Base-by-base conservation (phyloP, 169 alveolate species). In the Fabrea salina region DNA sequence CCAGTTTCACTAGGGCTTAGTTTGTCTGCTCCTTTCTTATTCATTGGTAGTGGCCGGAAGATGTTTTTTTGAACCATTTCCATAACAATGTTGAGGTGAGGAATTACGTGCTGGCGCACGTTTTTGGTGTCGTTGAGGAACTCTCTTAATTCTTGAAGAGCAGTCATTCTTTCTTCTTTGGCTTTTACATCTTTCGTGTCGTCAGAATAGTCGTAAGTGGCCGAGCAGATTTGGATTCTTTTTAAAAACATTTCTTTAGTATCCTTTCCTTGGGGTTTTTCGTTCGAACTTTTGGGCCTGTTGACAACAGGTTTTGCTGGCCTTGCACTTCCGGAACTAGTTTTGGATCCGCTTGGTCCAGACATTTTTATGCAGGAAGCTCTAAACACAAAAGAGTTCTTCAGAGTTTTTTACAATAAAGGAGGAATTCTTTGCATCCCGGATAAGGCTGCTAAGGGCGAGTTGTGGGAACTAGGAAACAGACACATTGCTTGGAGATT, bases 61-160 rank as follows among this genome's bases (percentile, higher is more conserved):
- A 86, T 82, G 64, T 86, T 86, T 57, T 86, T 86, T 59, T 79
- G 76, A 4, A 86, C 82, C 92, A 86, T 86, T 30, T 68, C 79
- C 66, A 86, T 78, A n/a, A 82, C 77, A 37, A 33, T 47, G 32
- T 82, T 85, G 5, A 80, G 50, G 33, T 79, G 86, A 3, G 86
- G 86, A 19, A 84, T 58, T 43, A 72, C 51, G 32, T 77, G 37
- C 25, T 47, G 25, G 16, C 75, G 51, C 37, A 59, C 77, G 25
- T 49, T 56, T 59, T 79, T 74, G 30, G 71, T 71, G 25, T 78
- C 86, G 19, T 56, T 33, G 19, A 82, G 40, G 8, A 82, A 49
- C 22, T 82, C 77, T n/a, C 67, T 27, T 27, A 86, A 37, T 33
- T 82, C 83, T 49, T 86, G 54, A n/a, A 82, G 47, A 35, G 83